Base-by-base conservation (phyloP, 202 grass and related monocot species). In the Schoenoplectus triqueter region DNA sequence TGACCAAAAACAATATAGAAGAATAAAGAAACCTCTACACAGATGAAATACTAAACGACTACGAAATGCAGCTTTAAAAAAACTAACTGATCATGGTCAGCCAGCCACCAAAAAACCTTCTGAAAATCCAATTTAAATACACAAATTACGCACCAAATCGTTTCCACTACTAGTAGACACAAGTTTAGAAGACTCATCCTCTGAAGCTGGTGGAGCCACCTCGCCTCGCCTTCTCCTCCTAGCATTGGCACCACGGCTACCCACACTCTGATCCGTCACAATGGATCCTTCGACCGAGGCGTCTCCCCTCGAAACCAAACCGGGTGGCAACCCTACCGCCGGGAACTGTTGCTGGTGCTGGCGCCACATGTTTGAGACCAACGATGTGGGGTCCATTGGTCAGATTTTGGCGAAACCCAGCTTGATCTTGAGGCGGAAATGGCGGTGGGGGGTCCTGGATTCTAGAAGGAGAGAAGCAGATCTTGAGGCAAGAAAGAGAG, bases 121-220 rank as follows among this genome's bases (percentile, higher is more conserved):
- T 39, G 54, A 86, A 59, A 71, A 66, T 18, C 11, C 9, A 48
- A 80, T 80, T 5, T 46, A 7, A 47, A 13, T 45, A 8, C 51
- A 39, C 31, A 31, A 49, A 51, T 5, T 11, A 13, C 78, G 7
- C 88, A 99, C 96, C 92, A 90, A 85, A 80, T 87, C 93, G 48
- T 78, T 69, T 54, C 60, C 89, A 86, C 92, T 89, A 47, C 90
- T 89, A 14, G 91, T 95, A 74, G 95, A 93, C 56, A 93, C 93
- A 83, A 87, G 89, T 91, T 88, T 91, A 82, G 89, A 91, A 13
- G 96, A 92, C 82, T 99, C 96, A 18, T 94, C 97, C 90, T 94
- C 92, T 45, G 90, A 85, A n/a, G 86, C 78, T 0, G 84, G 82
- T 2, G 79, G 20, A 76, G 91, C 89, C 48, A 82, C 72, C 71